Conservation (phyloP, 164 flowering plant species). For the Piper longum region DNA sequence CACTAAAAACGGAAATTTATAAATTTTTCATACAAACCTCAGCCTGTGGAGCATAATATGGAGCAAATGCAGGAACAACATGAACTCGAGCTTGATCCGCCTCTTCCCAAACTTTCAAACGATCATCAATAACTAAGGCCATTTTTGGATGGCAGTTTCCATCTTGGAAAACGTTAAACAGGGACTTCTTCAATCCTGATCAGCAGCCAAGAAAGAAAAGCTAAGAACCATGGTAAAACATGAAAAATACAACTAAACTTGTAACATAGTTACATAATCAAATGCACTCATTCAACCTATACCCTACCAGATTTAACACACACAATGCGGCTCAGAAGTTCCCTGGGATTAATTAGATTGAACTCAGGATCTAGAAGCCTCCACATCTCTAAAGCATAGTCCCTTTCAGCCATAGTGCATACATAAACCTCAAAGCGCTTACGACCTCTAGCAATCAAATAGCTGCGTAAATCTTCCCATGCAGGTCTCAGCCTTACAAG, state of each 20-base stretch:
- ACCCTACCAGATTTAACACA: conserved; percentile 89
- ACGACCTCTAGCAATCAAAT: conserved; percentile 95
- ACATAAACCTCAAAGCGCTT: conserved; percentile 99
- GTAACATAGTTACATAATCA: neutral
- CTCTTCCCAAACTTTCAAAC: conserved; percentile 98
- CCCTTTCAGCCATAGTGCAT: conserved; percentile 99
- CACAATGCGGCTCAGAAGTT: conserved; percentile 74
- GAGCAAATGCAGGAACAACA: conserved; percentile 99
- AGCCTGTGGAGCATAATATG: conserved; percentile 97
- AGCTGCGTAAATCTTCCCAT: conserved; percentile 96
- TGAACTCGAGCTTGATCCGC: conserved; percentile 95
- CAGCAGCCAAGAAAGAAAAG: conserved; percentile 1
- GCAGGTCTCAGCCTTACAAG: conserved; percentile 99
- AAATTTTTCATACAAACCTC: conserved; percentile 36
- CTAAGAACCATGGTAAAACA: too few relatives aligned
- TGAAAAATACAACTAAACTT: too few relatives aligned
- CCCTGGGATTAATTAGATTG: conserved; percentile 65
- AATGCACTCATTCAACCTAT: neutral
- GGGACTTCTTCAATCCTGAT: conserved; percentile 69
- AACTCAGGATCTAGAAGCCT: conserved; percentile 97
- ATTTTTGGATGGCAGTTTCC: conserved; percentile 93
- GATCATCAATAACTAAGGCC: conserved; percentile 98
- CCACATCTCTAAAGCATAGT: conserved; percentile 99
- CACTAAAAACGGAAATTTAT: neutral
- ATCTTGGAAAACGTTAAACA: conserved; percentile 84